Conservation (phyloP, 2,329 filamentous ascomycete species). For the Cladobotryum protrusum region DNA sequence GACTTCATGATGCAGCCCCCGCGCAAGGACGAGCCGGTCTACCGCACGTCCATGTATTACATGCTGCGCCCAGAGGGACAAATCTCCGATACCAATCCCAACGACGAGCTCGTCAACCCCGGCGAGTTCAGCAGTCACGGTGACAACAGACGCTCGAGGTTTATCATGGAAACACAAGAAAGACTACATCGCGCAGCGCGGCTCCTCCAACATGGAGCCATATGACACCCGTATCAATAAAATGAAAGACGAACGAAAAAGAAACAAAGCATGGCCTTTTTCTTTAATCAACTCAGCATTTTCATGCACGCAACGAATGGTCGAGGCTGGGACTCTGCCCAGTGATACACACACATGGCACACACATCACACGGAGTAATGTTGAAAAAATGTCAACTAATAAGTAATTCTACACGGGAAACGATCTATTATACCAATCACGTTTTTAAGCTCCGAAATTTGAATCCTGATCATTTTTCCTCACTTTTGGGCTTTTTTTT, state of each 20-base stretch:
- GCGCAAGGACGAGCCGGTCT: conserved; percentile 8
- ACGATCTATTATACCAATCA: no score
- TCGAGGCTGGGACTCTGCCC: no score
- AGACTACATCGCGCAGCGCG: conserved; percentile 35
- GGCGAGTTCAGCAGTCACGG: conserved; percentile 19
- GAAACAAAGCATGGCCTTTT: no score
- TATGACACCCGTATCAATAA: background rate
- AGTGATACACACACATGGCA: no score
- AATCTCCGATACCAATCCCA: conserved; percentile 13
- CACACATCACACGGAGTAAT: no score
- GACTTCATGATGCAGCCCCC: conserved; percentile 9
- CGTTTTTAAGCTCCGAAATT: no score
- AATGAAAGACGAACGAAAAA: background rate
- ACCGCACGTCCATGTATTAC: conserved; percentile 33
- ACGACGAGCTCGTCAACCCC: conserved; percentile 17
- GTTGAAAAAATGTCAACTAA: no score
- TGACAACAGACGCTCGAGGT: conserved; percentile 18
- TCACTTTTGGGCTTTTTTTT: no score
- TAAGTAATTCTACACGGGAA: no score
- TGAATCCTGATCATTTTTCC: no score
- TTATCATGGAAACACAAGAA: conserved; percentile 31
- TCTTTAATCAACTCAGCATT: no score
- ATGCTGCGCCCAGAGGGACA: conserved; percentile 9
- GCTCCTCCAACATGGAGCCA: conserved; percentile 26
- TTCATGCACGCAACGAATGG: no score